Conservation (phyloP, 2,329 filamentous ascomycete genomes). For the Penicillium decumbens region DNA sequence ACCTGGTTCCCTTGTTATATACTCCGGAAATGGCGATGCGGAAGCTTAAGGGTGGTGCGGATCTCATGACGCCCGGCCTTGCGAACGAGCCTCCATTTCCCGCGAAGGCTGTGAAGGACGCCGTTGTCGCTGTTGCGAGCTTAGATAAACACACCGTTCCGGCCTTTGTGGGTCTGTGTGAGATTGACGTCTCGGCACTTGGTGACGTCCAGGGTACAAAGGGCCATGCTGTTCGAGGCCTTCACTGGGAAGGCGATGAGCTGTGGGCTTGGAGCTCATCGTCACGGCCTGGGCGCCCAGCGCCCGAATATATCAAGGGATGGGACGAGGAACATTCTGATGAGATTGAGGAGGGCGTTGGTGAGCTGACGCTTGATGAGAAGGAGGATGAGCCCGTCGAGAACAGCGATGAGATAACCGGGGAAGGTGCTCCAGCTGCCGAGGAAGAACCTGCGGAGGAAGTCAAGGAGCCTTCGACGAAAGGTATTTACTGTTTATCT, state of each 20-base stretch:
- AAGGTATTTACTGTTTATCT: conserved; percentile 41
- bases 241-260: conserved; percentile 67
- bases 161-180: conserved; percentile 60
- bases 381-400: conserved; percentile 11
- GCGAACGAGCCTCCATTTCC: conserved; percentile 62
- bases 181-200: conserved; percentile 57
- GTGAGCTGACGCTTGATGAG: conserved; percentile 37
- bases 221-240: conserved; percentile 60
- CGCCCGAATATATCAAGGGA: conserved; percentile 52
- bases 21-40: conserved; percentile 56
- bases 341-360: conserved; percentile 41
- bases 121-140: conserved; percentile 60
- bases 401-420: conserved; percentile 12
- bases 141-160: conserved; percentile 58
- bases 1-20: conserved; percentile 59
- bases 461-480: conserved; percentile 53
- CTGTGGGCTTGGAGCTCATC: conserved; percentile 60
- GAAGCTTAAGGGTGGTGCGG: conserved; percentile 61
- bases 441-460: conserved; percentile 38
- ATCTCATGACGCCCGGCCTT: conserved; percentile 65
- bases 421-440: conserved; percentile 30
- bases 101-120: conserved; percentile 53
- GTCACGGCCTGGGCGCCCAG: conserved; percentile 49
- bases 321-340: conserved; percentile 42
- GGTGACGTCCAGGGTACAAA: conserved; percentile 55